These are phyloP conservation scores for Yarrowia deformans DNA, from an alignment of 805 yeast species.

Conservation along the genomic window DNA sequence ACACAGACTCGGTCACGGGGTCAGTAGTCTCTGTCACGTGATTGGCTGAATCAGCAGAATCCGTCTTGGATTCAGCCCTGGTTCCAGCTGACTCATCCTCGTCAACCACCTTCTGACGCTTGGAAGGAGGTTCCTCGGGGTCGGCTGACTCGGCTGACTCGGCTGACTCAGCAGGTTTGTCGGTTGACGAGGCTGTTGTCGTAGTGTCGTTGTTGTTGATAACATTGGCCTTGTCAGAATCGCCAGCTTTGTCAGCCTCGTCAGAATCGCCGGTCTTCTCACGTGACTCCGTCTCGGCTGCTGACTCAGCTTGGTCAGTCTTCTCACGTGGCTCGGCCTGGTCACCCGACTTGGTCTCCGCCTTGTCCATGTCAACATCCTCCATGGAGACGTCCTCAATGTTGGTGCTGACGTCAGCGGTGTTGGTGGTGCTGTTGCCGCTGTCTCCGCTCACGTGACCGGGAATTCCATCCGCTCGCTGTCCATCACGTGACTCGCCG, in stretches of 20 bases:
- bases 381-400: not conserved
- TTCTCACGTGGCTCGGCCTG: not conserved
- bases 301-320: not conserved
- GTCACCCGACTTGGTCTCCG: not conserved
- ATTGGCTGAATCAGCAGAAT: not conserved
- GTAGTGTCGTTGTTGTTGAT: too few relatives aligned
- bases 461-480: too few relatives aligned
- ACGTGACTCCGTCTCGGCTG: not conserved
- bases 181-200: too few relatives aligned
- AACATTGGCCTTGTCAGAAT: not conserved
- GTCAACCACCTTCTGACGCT: slow-evolving; percentile 5
- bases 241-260: not conserved
- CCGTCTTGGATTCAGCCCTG: not conserved
- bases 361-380: not conserved
- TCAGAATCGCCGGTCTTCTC: not conserved
- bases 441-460: too few relatives aligned
- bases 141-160: not conserved
- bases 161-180: not conserved
- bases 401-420: not conserved
- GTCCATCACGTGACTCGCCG: not conserved
- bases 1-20: too few relatives aligned
- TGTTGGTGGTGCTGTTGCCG: not conserved
- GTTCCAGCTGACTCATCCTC: not conserved
- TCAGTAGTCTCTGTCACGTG: too few relatives aligned
- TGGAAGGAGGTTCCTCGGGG: slow-evolving; percentile 11